Conservation (phyloP, 1,284 basidiomycete genomes). For the Tilletiaria anomala region DNA sequence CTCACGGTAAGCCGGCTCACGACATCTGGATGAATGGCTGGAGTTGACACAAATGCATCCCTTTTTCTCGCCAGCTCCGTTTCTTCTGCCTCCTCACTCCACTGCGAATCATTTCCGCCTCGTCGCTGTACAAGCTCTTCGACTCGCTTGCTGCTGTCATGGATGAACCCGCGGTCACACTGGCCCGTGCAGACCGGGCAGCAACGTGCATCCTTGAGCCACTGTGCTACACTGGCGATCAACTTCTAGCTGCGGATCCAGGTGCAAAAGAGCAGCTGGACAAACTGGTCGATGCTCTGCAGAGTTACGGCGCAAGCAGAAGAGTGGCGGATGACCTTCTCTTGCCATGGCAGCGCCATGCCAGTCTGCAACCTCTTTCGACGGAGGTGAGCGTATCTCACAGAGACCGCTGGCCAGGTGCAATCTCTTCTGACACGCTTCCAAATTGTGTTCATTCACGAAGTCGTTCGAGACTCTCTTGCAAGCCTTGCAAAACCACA, state of each 20-base stretch:
- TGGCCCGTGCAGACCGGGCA: slow-evolving; percentile 67
- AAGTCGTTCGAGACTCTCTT: slow-evolving; percentile 23
- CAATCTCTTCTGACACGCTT: too few species aligned
- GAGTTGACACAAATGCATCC: too few species aligned
- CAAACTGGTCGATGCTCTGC: slow-evolving; percentile 19
- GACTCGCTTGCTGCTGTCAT: slow-evolving; percentile 68
- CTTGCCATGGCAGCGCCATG: too few species aligned
- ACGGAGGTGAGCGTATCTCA: background rate
- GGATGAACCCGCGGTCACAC: slow-evolving; percentile 77
- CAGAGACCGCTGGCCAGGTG: too few species aligned
- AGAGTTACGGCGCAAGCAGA: slow-evolving; percentile 18
- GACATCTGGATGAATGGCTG: background rate
- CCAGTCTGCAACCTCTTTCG: too few species aligned
- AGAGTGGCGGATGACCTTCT: slow-evolving; percentile 19
- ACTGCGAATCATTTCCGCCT: slow-evolving; percentile 52
- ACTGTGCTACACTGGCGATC: slow-evolving; percentile 41
- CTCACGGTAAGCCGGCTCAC: slow-evolving; percentile 13
- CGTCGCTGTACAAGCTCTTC: slow-evolving; percentile 62
- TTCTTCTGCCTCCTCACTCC: slow-evolving; percentile 43
- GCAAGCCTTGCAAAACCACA: slow-evolving; percentile 15
- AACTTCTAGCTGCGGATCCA: slow-evolving; percentile 11
- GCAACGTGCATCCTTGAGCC: slow-evolving; percentile 76
- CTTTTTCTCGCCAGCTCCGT: slow-evolving; percentile 13
- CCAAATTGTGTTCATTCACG: too few species aligned
- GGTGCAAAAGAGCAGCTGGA: slow-evolving; percentile 14